Evolutionary conservation across 1,284 basidiomycete genomes (phyloP), one percentile per base, ranked within the genome.

Genomic region (Neotropicomus parvogracilis): DNA sequence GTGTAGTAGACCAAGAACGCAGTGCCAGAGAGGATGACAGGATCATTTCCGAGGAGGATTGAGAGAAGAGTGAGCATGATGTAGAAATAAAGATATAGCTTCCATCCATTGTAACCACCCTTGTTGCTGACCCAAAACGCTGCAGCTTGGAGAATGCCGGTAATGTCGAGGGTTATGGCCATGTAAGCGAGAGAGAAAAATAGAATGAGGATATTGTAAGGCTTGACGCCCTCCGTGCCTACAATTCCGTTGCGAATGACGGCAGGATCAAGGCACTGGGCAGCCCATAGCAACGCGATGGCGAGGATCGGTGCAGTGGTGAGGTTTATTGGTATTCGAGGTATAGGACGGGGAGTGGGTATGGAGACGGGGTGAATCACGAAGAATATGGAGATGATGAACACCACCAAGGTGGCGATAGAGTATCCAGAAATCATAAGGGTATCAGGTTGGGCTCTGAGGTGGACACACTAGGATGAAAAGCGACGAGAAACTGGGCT

Each of bases 181-280:
- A 98, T 88, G 70, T 98, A 99, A 0, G 94, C 94, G 46, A 98
- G 75, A 2, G 88, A 90, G 55, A 93, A 83, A 70, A 98, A 97
- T 4, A 98, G 74, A 24, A 91, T 89, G 67, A 98, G 81, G 52
- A 98, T 93, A 65, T 97, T 92, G 60, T 95, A 91, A 0, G 95
- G 95, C 56, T 90, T 80, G 33, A 97, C 80, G 3, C 88, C 88
- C 40, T 85, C 85, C 0, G 77, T 56, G 17, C 87, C 87, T 20
- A 87, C 72, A 45, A 88, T 83, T 1, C 94, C 94, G 47, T 79
- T 70, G 6, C 82, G 75, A 21, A 95, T 66, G 74, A 85, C 59
- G 0, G 59, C 54, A 0, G 83, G 75, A 48, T 84, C 77, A 17
- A 97, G 80, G 49, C 85, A 87, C 44, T 83, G 81, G 0, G 83